These are phyloP conservation scores for Vinca minor DNA, from an alignment of 257 asterid species.

Conservation along the genomic window DNA sequence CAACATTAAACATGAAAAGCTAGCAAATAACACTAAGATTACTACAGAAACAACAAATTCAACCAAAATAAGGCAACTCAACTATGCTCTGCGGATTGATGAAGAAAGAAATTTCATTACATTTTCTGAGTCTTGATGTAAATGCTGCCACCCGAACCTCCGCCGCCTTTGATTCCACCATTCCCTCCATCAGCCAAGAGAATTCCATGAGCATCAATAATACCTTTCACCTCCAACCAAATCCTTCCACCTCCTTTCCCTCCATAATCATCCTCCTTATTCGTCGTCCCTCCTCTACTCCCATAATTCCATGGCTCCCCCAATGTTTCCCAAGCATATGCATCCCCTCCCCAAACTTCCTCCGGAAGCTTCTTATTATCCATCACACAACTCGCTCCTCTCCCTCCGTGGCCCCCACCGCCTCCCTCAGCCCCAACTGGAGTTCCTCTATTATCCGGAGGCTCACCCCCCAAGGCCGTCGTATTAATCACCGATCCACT, in stretches of 20 bases:
- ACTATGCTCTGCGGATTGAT: background rate
- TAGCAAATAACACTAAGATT: background rate
- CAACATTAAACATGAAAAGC: background rate
- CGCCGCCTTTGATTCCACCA: conserved; percentile 81
- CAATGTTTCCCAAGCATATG: conserved; percentile 67
- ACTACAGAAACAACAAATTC: background rate
- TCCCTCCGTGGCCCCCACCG: conserved; percentile 86
- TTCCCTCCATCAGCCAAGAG: conserved; percentile 82
- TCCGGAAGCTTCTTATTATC: conserved; percentile 65
- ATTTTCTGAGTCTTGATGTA: conserved; percentile 56
- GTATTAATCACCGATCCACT: conserved; percentile 48
- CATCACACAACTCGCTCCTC: conserved; percentile 80
- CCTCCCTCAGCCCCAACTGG: conserved; percentile 58
- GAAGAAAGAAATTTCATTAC: conserved; percentile 37
- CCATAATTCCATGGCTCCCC: conserved; percentile 56
- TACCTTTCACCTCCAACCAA: conserved; percentile 42
- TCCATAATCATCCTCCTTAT: conserved; percentile 55
- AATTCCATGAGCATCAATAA: conserved; percentile 34
- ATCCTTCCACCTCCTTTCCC: conserved; percentile 88
- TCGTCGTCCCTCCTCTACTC: conserved; percentile 77
- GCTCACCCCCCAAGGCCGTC: conserved; percentile 55
- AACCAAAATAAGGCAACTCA: background rate
- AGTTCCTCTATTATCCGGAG: conserved; percentile 46
- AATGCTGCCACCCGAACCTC: conserved; percentile 90
- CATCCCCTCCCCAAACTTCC: conserved; percentile 84